Conservation (phyloP, 2,329 filamentous ascomycete species). For the Aspergillus luchuensis region DNA sequence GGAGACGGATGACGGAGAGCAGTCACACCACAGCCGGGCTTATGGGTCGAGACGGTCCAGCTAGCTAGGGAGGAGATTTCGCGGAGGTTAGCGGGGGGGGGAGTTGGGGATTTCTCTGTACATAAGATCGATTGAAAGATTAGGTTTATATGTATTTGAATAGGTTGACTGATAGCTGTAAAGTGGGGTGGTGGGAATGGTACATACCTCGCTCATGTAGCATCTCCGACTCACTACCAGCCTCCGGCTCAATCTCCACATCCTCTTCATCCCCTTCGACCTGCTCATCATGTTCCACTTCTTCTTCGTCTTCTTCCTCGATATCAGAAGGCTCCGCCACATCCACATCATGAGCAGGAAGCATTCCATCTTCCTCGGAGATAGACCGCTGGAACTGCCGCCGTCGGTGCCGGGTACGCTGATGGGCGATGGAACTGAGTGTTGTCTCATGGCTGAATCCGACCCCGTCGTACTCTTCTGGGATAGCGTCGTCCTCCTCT, state of each 20-base stretch:
- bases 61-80: constrained; percentile 68
- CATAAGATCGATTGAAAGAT: too few relatives aligned
- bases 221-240: constrained; percentile 22
- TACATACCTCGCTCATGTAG: constrained; percentile 38
- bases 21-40: constrained; percentile 63
- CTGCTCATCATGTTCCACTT: neutral
- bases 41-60: constrained; percentile 65
- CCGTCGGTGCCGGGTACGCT: too few relatives aligned
- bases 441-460: too few relatives aligned
- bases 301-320: neutral
- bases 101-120: constrained; percentile 39
- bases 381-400: too few relatives aligned
- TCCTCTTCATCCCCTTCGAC: constrained; percentile 26
- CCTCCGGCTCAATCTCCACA: neutral
- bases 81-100: constrained; percentile 51
- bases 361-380: neutral
- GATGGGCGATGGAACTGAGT: too few relatives aligned
- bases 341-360: neutral
- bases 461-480: too few relatives aligned
- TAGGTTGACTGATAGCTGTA: neutral
- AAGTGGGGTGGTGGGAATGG: neutral
- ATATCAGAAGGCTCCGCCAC: neutral
- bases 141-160: neutral
- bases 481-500: neutral
- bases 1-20: constrained; percentile 62